Evolutionary conservation across 2,329 filamentous ascomycete genomes (phyloP).

Genomic region (Penicillium sp.): DNA sequence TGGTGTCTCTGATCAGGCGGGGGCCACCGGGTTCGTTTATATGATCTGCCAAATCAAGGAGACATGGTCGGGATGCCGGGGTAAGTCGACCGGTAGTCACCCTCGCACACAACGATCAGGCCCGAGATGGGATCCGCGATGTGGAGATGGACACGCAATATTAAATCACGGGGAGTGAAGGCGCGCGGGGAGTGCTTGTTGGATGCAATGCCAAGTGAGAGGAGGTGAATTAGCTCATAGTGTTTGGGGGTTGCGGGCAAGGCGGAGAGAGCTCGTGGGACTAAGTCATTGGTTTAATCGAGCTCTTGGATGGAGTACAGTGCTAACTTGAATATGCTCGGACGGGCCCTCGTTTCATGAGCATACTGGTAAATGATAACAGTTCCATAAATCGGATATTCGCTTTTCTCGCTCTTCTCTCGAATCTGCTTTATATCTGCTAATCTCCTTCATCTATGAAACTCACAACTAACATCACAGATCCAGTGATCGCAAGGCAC

Average conservation of each 20-base stretch:
- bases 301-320: background rate
- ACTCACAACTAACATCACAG: background rate
- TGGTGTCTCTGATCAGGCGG: slow-evolving; percentile 22
- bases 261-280: slow-evolving; percentile 34
- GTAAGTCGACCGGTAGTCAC: slow-evolving; percentile 15
- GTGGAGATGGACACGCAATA: background rate
- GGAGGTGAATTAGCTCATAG: slow-evolving; percentile 32
- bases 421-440: too few relatives aligned
- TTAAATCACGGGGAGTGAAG: slow-evolving; percentile 2
- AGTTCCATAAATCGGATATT: too few relatives aligned
- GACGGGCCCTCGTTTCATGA: background rate
- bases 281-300: slow-evolving; percentile 27
- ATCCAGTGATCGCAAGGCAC: background rate
- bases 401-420: background rate
- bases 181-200: slow-evolving; percentile 7
- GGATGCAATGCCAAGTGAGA: slow-evolving; percentile 16
- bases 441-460: too few relatives aligned
- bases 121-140: slow-evolving; percentile 6
- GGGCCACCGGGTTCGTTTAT: slow-evolving; percentile 29
- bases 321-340: background rate
- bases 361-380: background rate
- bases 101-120: slow-evolving; percentile 9
- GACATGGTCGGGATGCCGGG: slow-evolving; percentile 33
- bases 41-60: slow-evolving; percentile 31
- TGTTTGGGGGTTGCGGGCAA: slow-evolving; percentile 32